Conservation (phyloP, 2,329 filamentous ascomycete genomes). For the Exophiala bonariae region DNA sequence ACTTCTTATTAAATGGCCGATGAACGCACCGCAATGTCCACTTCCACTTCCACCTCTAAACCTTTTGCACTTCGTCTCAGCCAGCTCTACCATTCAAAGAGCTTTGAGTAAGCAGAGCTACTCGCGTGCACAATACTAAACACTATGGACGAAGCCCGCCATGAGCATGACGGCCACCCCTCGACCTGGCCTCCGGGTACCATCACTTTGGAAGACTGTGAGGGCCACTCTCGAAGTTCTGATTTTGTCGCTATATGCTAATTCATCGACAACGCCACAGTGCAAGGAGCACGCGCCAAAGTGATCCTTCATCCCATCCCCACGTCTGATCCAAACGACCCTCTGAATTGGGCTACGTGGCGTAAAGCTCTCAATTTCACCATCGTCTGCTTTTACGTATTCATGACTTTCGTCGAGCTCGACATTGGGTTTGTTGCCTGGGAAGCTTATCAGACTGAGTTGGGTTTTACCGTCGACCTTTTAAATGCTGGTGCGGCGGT, state of each 20-base stretch:
- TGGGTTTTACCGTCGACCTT: slow-evolving; percentile 37
- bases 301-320: slow-evolving; percentile 30
- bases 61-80: too few relatives aligned
- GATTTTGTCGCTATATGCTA: not conserved
- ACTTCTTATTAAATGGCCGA: too few relatives aligned
- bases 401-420: slow-evolving; percentile 30
- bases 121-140: too few relatives aligned
- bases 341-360: slow-evolving; percentile 30
- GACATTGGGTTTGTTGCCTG: slow-evolving; percentile 41
- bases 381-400: slow-evolving; percentile 29
- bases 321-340: slow-evolving; percentile 32
- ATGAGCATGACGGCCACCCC: not conserved
- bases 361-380: slow-evolving; percentile 30
- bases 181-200: slow-evolving; percentile 7
- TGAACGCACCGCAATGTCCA: too few relatives aligned
- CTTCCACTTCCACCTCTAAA: too few relatives aligned
- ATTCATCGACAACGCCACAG: slow-evolving; percentile 1
- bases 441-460: slow-evolving; percentile 40
- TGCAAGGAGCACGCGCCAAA: slow-evolving; percentile 1
- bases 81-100: too few relatives aligned
- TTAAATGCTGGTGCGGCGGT: slow-evolving; percentile 45
- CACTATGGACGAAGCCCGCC: too few relatives aligned
- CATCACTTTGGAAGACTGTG: slow-evolving; percentile 10
- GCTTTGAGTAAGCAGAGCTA: too few relatives aligned
- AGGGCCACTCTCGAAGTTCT: not conserved